Evolutionary conservation across 768 basidiomycete species (phyloP), one percentile per base, ranked within the genome.

Genomic region (Rubroboletus satanas): DNA sequence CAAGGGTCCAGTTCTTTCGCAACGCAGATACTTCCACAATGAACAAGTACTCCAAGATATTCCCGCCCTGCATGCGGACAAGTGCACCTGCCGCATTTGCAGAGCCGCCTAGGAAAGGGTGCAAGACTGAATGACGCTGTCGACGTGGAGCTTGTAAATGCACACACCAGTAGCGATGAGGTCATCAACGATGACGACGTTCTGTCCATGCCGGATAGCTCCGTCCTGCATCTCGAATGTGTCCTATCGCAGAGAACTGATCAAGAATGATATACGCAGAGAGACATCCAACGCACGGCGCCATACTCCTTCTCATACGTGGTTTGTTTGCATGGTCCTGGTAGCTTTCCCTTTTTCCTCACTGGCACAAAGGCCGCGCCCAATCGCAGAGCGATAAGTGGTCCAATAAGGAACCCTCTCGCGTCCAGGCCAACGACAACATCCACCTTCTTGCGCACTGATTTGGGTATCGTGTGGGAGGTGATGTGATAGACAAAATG

Each of bases 311-410:
- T 97, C 71, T 86, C 83, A 62, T 93, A 99, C 21, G 78, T 79
- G 3, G 83, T 87, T 32, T 78, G 77, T 44, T 85, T 79, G 68
- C 87, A 89, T 62, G 83, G 66, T 44, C 97, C 97, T 7, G 97
- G 97, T n/a, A 99, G 79, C 71, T 98, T 99, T 5, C 94, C 95
- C 57, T 76, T 75, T 75, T 99, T 99, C 56, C 97, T 81, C 33
- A 98, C 94, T 2, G 97, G 95, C 4, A 97, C 93, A 62, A 99
- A 99, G 11, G 93, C 91, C 2, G 94, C 94, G 28, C 92, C 91
- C 28, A 99, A 76, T 54, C 96, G 79, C 65, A 92, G 73, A 5
- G 97, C 97, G 63, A 99, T 83, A 61, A 93, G 82, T 1, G 97
- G 97, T 1, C 95, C 97, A 10, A 99, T 73, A 48, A 99, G 80